phyloP scores from a whole-genome alignment of 768 basidiomycete genomes.

The Phallus indusiatus region DNA sequence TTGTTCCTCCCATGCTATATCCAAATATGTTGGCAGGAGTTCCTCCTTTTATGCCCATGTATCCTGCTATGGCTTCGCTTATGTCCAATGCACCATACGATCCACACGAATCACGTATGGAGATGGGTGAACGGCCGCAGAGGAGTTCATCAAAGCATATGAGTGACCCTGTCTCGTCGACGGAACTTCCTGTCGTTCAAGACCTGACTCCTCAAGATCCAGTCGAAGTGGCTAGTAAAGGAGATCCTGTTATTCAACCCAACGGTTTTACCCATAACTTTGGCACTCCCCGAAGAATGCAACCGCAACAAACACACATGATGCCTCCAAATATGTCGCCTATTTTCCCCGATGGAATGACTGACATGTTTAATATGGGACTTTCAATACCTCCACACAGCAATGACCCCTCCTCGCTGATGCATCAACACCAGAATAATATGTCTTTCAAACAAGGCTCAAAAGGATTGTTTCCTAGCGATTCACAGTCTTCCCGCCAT shows the following conservation, averaged over 20 bases:
- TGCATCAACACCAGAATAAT: background rate
- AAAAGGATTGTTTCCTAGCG: conserved; percentile 59
- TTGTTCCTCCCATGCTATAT: conserved; percentile 45
- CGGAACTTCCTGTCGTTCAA: conserved; percentile 77
- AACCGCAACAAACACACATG: background rate
- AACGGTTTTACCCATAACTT: conserved; percentile 9
- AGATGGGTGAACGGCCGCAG: conserved; percentile 48
- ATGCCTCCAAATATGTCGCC: background rate
- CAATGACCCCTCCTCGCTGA: background rate
- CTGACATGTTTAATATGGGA: background rate
- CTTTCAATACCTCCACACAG: background rate
- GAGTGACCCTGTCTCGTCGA: conserved; percentile 28
- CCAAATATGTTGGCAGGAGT: conserved; percentile 26
- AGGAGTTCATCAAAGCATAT: conserved; percentile 34
- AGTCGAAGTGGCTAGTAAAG: conserved; percentile 2
- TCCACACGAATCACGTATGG: conserved; percentile 72
- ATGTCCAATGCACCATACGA: conserved; percentile 49
- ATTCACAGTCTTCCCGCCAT: conserved; percentile 47
- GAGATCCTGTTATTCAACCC: conserved; percentile 1
- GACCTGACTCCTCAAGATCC: conserved; percentile 53
- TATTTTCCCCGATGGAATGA: background rate
- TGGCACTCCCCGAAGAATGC: conserved; percentile 1
- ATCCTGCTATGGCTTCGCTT: conserved; percentile 47
- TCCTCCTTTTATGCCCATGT: conserved; percentile 67
- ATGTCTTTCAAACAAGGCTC: conserved; percentile 21